Evolutionary conservation across 139 green algal species (phyloP), one percentile per base, ranked within the genome.

Genomic region (Spirogloea muscicola): DNA sequence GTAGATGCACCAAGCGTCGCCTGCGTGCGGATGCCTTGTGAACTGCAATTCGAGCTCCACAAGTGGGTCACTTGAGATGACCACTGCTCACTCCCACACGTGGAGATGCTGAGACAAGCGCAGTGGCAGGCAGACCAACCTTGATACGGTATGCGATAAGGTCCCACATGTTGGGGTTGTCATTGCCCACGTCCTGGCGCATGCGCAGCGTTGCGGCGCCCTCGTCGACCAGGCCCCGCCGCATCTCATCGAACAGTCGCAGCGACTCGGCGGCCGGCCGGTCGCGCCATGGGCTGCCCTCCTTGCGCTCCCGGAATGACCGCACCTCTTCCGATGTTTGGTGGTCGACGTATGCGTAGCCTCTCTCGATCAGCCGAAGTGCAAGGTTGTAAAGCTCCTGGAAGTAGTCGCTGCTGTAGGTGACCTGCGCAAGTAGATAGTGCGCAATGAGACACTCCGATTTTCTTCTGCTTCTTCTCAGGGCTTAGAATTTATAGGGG

Each of bases 91-190:
- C n/a, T 55, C 21, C 21, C 21, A 55, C 21, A 55, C 21, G 46
- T 21, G 21, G 46, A 31, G 58, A 62, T 13, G 10, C 13, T 27
- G 58, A 31, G 38, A 61, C 10, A 21, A 31, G 58, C 25, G 3
- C 10, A 36, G 33, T 21, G 61, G 33, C 27, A 9, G 37, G 33
- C 37, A 16, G 61, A 51, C 25, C 39, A 36, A 81, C 74, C 74
- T 97, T 98, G 84, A 99, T 93, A 68, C 95, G 89, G 85, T 97
- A 96, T 0, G 92, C 93, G 43, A 97, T 95, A 0, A 97, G 85
- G 88, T 97, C 93, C 81, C 90, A 97, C 94, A 98, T 98, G 82
- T 96, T 96, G 72, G 82, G 90, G 85, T 97, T 98, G 37, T 97
- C 91, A 76, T 97, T 98, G 72, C 85, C 85, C 49, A 76, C 77